Evolutionary conservation across 1,284 basidiomycete genomes (phyloP).

Genomic region (Irpex sp.): DNA sequence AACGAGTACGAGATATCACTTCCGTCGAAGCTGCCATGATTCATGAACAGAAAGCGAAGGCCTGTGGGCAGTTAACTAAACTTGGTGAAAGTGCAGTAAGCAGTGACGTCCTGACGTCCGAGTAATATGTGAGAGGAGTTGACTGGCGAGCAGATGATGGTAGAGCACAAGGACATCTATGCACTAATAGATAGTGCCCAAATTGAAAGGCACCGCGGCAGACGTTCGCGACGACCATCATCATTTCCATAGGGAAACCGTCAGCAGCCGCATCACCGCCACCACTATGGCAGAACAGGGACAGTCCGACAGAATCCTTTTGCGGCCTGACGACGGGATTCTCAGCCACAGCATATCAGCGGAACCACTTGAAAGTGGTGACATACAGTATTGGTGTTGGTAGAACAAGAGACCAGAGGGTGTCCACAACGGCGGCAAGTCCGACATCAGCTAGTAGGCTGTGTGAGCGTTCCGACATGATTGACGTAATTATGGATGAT

Average conservation of each 20-base stretch:
- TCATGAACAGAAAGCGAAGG: not conserved
- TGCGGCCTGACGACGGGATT: not conserved
- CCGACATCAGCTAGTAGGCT: too few relatives aligned
- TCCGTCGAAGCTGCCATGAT: slow-evolving; percentile 14
- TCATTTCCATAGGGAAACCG: not conserved
- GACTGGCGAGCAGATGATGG: not conserved
- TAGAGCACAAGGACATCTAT: not conserved
- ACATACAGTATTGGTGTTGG: not conserved
- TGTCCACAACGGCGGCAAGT: too few relatives aligned
- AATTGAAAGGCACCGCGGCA: not conserved
- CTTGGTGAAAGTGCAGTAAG: too few relatives aligned
- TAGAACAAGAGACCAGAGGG: not conserved
- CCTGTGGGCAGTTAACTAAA: too few relatives aligned
- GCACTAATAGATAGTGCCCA: not conserved
- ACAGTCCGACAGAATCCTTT: not conserved
- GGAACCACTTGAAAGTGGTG: not conserved
- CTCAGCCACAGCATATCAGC: not conserved
- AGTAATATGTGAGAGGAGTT: not conserved
- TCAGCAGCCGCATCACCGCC: not conserved
- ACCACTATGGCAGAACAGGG: not conserved
- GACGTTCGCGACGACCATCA: slow-evolving; percentile 7
- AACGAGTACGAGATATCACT: slow-evolving; percentile 7
- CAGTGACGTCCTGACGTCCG: not conserved
- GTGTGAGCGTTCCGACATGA: too few relatives aligned
- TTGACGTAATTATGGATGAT: too few relatives aligned